Conservation (phyloP, 768 basidiomycete genomes). For the Hydnum rufescens region DNA sequence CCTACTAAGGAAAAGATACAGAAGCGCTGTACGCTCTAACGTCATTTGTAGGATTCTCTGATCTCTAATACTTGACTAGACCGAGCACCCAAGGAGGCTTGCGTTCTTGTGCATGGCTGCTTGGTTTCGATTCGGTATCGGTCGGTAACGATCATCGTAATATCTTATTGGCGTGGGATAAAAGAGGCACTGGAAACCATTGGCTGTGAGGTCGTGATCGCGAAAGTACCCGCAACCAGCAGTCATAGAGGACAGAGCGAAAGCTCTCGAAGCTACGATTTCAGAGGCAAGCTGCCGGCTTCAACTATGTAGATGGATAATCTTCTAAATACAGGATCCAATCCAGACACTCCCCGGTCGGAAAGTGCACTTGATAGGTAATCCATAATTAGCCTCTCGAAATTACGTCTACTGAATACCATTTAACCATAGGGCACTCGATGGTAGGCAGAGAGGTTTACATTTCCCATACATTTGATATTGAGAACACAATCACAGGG, state of each 20-base stretch:
- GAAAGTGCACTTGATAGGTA: constrained; percentile 72
- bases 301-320: not conserved
- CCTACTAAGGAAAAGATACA: not conserved
- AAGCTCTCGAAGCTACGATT: constrained; percentile 70
- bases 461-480: constrained; percentile 7
- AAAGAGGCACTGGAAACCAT: constrained; percentile 79
- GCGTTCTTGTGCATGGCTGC: not conserved
- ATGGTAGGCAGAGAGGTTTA: constrained; percentile 30
- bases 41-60: not conserved
- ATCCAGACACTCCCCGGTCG: constrained; percentile 57
- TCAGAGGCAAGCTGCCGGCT: constrained; percentile 12
- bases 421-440: constrained; percentile 35
- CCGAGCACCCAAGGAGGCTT: not conserved
- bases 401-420: not conserved
- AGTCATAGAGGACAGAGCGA: constrained; percentile 74
- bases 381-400: constrained; percentile 16
- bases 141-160: constrained; percentile 14
- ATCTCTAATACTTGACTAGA: not conserved
- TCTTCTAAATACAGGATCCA: too few species aligned
- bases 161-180: constrained; percentile 93
- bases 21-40: not conserved
- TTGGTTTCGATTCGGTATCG: not conserved
- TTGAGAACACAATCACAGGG: constrained; percentile 31
- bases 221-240: constrained; percentile 83
- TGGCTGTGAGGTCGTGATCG: constrained; percentile 79